Base-by-base conservation (phyloP, 805 yeast species). In the Phaffomyces thermotolerans region DNA sequence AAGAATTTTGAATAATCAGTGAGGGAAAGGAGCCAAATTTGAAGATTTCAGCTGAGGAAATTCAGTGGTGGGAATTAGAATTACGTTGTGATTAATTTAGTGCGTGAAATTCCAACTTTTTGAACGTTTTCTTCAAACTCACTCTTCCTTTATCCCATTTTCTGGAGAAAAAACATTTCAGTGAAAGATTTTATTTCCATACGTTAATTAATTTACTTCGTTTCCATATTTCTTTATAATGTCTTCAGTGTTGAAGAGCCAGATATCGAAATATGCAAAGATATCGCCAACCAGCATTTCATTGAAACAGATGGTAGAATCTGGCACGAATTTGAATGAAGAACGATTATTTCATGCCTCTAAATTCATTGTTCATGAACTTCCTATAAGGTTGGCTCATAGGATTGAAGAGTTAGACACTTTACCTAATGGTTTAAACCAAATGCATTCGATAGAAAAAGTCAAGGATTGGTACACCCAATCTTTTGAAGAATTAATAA, bases 391-490 rank as follows among this genome's bases (percentile, higher is more conserved):
- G 47, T 69, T 88, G 39, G 95, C 95, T 3, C 86, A 84, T 55
- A 75, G 95, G 42, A 95, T 88, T 30, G 80, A 84, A 58, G 96
- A 88, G 56, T 68, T 89, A 46, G 95, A 88, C 35, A 74, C 76
- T 23, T 74, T 93, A 27, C 96, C 96, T 0, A 71, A 79, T 52
- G 89, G 87, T 0, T 69, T 89, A 43, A 74, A 72, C 52, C 70
- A 79, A 27, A 81, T 81, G 78, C 87, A 88, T 2, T 79, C 88
- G 3, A 86, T 90, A 40, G 67, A 75, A 41, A 73, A 79, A 50
- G 96, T 88, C 15, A 75, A 81, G 47, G 78, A 87, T 58, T 89
- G 96, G 96, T 89, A 88, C 60, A 90, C 90, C 1, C 93, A 87
- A 59, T 81, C 91, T 8, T 89, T 89, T 62, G 89, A 87, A 53